Percentiles rank a stretch among this genome's conserved stretches.
phyloP scores from a whole-genome alignment of 2,329 filamentous ascomycete species.

The Paraconiothyrium brasiliense region DNA sequence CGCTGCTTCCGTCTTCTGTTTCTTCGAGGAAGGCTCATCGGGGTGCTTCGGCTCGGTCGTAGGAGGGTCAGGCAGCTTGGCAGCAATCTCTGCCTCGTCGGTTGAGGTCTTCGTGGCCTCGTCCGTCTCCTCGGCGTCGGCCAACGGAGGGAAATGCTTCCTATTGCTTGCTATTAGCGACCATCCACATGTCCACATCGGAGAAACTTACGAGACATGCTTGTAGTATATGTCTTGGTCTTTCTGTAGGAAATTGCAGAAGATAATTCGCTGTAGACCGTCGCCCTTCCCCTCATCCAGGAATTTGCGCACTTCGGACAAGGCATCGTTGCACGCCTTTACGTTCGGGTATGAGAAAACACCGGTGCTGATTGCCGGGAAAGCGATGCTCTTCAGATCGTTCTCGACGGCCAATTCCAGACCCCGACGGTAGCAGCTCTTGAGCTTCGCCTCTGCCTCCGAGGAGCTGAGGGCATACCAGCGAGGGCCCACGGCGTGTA shows the following conservation, averaged over 20 bases:
- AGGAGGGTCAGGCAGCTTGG: constrained; percentile 59
- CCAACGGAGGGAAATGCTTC: constrained; percentile 47
- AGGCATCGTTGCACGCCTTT: constrained; percentile 77
- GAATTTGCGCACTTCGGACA: constrained; percentile 67
- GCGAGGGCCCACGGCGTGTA: constrained; percentile 86
- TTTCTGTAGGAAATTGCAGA: constrained; percentile 83
- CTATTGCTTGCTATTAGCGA: constrained; percentile 30
- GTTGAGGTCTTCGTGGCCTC: constrained; percentile 38
- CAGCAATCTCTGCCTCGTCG: constrained; percentile 47
- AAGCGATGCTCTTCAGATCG: constrained; percentile 76
- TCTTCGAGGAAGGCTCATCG: constrained; percentile 58
- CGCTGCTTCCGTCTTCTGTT: constrained; percentile 52
- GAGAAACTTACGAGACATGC: constrained; percentile 74
- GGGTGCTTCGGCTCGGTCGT: constrained; percentile 56
- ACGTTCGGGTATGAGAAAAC: constrained; percentile 85
- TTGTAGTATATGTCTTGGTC: constrained; percentile 78
- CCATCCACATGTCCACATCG: not conserved
- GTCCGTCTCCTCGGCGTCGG: constrained; percentile 11
- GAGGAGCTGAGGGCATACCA: constrained; percentile 65
- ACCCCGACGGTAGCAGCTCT: constrained; percentile 74
- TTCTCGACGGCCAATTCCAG: constrained; percentile 76
- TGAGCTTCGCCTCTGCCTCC: constrained; percentile 57
- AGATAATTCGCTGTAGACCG: constrained; percentile 77
- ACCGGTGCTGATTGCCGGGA: constrained; percentile 86
- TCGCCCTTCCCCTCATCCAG: constrained; percentile 57